These are phyloP conservation scores for Raffaelea deltoideospora DNA, from an alignment of 2,329 filamentous ascomycete species.

Conservation along the genomic window DNA sequence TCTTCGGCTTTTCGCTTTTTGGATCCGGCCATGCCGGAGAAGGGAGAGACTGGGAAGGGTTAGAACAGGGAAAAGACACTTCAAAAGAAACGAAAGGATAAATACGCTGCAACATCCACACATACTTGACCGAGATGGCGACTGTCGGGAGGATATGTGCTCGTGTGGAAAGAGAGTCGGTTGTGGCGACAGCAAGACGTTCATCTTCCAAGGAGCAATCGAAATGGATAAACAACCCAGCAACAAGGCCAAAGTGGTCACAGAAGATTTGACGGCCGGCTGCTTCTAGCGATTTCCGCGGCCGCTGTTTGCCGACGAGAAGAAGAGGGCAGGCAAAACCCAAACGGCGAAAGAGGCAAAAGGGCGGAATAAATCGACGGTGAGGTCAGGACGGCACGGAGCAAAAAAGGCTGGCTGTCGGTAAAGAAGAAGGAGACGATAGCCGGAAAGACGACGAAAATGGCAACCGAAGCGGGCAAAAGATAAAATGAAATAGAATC, in stretches of 20 bases:
- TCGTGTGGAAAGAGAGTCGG: conserved; percentile 43
- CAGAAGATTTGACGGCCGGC: neutral
- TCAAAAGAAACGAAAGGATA: conserved; percentile 7
- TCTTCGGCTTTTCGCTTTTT: conserved; percentile 80
- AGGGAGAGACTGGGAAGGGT: conserved; percentile 27
- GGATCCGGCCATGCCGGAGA: conserved; percentile 34
- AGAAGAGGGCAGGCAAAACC: too few relatives aligned
- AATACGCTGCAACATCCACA: conserved; percentile 9
- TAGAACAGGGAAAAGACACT: conserved; percentile 1
- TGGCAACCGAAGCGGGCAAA: neutral
- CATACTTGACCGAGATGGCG: conserved; percentile 40
- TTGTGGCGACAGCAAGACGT: conserved; percentile 45
- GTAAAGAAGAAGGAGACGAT: neutral
- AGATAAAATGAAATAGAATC: too few relatives aligned
- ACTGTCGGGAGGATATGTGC: conserved; percentile 38
- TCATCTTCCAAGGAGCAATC: conserved; percentile 29
- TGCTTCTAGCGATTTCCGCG: neutral
- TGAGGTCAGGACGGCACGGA: too few relatives aligned
- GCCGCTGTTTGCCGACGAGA: too few relatives aligned
- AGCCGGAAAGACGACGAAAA: neutral
- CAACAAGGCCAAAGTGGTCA: too few relatives aligned
- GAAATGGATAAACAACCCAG: too few relatives aligned
- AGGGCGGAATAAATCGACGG: too few relatives aligned
- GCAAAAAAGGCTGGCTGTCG: neutral
- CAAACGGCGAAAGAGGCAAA: too few relatives aligned